A percentile compares a stretch with the other conserved stretches of the same genome.
phyloP scores from a whole-genome alignment of 371 early-diverging fungal species.

The Fennellomyces sp. region DNA sequence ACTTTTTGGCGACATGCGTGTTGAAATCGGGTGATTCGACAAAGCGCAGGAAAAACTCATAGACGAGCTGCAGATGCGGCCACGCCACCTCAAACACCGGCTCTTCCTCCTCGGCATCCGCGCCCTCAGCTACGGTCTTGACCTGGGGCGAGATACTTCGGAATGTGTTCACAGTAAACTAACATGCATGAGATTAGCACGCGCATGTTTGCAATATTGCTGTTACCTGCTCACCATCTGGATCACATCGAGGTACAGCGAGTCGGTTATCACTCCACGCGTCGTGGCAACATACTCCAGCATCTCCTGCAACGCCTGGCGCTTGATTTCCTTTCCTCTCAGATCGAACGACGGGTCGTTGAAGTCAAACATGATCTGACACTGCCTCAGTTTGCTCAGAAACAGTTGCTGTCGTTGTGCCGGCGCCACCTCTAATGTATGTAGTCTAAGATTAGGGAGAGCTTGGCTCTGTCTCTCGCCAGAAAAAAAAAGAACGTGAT shows the following conservation, averaged over 20 bases:
- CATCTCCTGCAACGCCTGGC: constrained; percentile 88
- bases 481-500: constrained; percentile 1
- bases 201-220: background rate
- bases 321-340: constrained; percentile 94
- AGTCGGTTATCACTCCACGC: constrained; percentile 84
- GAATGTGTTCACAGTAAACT: constrained; percentile 93
- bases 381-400: constrained; percentile 87
- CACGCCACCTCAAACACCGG: constrained; percentile 94
- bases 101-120: constrained; percentile 98
- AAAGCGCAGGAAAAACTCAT: constrained; percentile 96
- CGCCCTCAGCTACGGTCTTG: constrained; percentile 90
- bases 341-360: constrained; percentile 85
- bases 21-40: constrained; percentile 97
- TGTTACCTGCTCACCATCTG: constrained; percentile 74
- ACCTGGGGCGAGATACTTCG: constrained; percentile 93
- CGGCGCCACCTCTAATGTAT: constrained; percentile 68
- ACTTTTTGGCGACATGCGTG: constrained; percentile 75
- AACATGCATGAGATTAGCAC: constrained; percentile 4
- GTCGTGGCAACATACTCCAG: constrained; percentile 90
- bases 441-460: background rate
- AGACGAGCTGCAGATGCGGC: constrained; percentile 97
- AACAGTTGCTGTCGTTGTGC: constrained; percentile 82
- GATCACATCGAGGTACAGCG: constrained; percentile 89
- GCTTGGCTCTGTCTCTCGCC: no score
- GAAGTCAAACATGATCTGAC: constrained; percentile 93